Evolutionary conservation across 1,284 basidiomycete genomes (phyloP), one percentile per base, ranked within the genome.

Genomic region (Ganoderma meredithae): DNA sequence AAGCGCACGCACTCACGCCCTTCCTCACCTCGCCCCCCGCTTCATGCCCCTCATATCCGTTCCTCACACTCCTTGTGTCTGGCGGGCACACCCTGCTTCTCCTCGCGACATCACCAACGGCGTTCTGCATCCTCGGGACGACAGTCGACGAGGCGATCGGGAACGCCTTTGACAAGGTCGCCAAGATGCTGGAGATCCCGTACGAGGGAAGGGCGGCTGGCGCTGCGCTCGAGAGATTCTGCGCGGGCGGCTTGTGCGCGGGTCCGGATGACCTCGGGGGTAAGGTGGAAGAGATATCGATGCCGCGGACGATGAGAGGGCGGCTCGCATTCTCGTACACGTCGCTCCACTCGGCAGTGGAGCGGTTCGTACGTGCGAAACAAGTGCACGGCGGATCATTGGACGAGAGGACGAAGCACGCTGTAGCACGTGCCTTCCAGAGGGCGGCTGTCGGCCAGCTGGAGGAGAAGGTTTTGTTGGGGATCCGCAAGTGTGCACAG

Each of bases 21-120:
- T 80, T 95, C 33, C 85, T 98, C 12, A 96, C 96, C 0, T 81
- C 85, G 1, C 81, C 84, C 25, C 67, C 76, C 0, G 77, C 82
- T 0, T 75, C 83, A 22, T 81, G 83, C 5, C 94, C 95, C 0
- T 73, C 76, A 15, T 98, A 92, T 76, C 97, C 97, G 0, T 98
- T 97, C 82, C 85, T 98, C 44, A 92, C 93, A 0, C 84, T 98
- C 13, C 85, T 98, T 31, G 85, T 97, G 61, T 96, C 95, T 0
- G 97, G 97, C 25, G 96, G 96, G 1, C 96, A 98, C 77, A 96
- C 96, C 0, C 84, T 97, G 58, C 85, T 98, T 27, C 85, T 98
- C 0, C 88, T 97, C 12, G 93, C 91, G 1, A 83, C 78, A 0
- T 89, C 89, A 0, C 77, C 80, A 25, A 83, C 81, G 3, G 79